These are phyloP conservation scores for Xylaria sp. DNA, from an alignment of 2,329 filamentous ascomycete genomes.

Conservation along the genomic window DNA sequence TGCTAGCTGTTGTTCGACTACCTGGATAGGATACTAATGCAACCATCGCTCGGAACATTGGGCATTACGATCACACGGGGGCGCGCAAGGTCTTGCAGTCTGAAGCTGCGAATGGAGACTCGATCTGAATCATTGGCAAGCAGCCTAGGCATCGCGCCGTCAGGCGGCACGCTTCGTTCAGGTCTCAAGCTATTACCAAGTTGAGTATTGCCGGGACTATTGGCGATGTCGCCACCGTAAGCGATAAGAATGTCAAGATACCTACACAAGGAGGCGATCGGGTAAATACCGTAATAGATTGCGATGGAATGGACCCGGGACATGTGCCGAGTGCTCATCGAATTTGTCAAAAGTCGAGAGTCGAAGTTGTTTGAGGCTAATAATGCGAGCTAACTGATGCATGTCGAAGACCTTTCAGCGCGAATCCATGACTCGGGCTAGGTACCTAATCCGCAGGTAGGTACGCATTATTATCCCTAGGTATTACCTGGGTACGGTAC, in stretches of 20 bases:
- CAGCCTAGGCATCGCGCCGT: background rate
- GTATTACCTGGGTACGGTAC: no score
- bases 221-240: background rate
- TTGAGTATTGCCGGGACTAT: background rate
- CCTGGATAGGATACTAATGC: slow-evolving; percentile 4
- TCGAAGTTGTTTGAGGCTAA: background rate
- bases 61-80: background rate
- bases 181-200: no score
- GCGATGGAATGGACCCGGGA: background rate
- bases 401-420: no score
- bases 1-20: background rate
- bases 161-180: background rate
- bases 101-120: background rate
- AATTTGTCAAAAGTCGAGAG: background rate
- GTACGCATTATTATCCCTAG: no score
- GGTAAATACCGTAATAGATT: background rate
- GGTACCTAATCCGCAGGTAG: no score
- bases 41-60: background rate
- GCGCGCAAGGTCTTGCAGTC: background rate
- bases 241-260: background rate
- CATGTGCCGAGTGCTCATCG: background rate
- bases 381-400: no score
- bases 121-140: slow-evolving; percentile 2
- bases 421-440: no score
- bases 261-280: background rate